A percentile compares a stretch with the other conserved stretches of the same genome.
phyloP scores from a whole-genome alignment of 768 basidiomycete genomes.

The Leucocoprinus sp. region DNA sequence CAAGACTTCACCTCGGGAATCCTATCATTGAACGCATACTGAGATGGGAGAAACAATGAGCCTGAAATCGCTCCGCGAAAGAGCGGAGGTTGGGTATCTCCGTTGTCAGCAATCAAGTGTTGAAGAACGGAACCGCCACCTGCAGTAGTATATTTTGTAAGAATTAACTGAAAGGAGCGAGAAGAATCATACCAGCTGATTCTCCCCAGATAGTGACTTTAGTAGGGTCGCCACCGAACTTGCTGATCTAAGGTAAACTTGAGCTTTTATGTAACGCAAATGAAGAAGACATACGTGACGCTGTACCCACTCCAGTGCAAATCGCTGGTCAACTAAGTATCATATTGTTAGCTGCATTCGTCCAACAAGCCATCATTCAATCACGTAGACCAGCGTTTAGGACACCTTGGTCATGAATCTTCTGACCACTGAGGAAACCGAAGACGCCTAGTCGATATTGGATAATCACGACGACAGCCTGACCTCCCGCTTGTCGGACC shows the following conservation, averaged over 20 bases:
- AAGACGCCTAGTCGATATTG: constrained; percentile 38
- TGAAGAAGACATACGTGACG: constrained; percentile 21
- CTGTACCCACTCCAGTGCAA: constrained; percentile 36
- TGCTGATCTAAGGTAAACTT: constrained; percentile 21
- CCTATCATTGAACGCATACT: constrained; percentile 32
- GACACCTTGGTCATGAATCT: constrained; percentile 33
- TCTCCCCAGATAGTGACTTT: constrained; percentile 37
- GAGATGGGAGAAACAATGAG: constrained; percentile 34
- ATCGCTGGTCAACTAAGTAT: constrained; percentile 33
- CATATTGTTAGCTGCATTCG: neutral
- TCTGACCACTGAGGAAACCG: constrained; percentile 37
- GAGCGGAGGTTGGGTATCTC: constrained; percentile 33
- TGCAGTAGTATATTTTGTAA: constrained; percentile 4
- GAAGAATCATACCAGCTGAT: constrained; percentile 25
- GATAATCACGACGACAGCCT: constrained; percentile 29
- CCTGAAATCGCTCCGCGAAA: constrained; percentile 37
- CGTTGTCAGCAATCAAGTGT: constrained; percentile 36
- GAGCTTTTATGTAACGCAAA: neutral
- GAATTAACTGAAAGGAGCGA: neutral
- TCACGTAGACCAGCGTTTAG: constrained; percentile 42
- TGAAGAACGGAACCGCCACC: constrained; percentile 42
- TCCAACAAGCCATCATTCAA: constrained; percentile 12
- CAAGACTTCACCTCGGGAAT: constrained; percentile 26
- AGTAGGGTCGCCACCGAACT: constrained; percentile 33
- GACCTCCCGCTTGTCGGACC: constrained; percentile 19